Evolutionary conservation across 305 asterid species (phyloP).

Genomic region (Solanum chacoense): DNA sequence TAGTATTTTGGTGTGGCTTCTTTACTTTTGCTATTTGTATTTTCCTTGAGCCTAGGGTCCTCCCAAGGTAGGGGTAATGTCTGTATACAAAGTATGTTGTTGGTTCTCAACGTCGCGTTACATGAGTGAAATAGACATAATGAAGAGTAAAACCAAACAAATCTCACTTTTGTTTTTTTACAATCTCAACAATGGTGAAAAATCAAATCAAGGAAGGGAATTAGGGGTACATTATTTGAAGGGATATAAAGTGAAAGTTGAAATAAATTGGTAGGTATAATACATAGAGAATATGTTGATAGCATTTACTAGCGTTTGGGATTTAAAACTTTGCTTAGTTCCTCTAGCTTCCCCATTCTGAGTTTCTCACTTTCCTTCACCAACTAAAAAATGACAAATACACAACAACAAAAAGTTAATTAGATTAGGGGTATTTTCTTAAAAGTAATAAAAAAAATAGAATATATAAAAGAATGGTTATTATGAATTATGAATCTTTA

Average conservation of each 20-base stretch:
- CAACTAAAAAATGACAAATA: conserved; percentile 34
- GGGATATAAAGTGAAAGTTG: not conserved
- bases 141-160: not conserved
- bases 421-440: not conserved
- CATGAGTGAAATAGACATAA: not conserved
- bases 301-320: not conserved
- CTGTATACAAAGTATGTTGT: not conserved
- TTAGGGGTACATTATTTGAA: not conserved
- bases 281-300: not conserved
- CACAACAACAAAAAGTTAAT: not conserved
- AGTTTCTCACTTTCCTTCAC: conserved; percentile 66
- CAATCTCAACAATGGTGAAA: not conserved
- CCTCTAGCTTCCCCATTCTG: conserved; percentile 79
- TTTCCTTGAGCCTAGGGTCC: not conserved
- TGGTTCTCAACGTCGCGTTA: not conserved
- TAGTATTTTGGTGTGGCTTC: not conserved
- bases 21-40: not conserved
- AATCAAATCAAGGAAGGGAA: not conserved
- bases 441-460: not conserved
- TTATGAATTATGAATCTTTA: conserved; percentile 13
- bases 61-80: not conserved
- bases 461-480: not conserved
- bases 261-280: not conserved
- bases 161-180: not conserved
- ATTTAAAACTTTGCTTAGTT: conserved; percentile 61